Percentiles rank a stretch among this genome's conserved stretches.
These are phyloP conservation scores for Sporisorium scitamineum DNA, from an alignment of 1,284 basidiomycete genomes.

Conservation along the genomic window DNA sequence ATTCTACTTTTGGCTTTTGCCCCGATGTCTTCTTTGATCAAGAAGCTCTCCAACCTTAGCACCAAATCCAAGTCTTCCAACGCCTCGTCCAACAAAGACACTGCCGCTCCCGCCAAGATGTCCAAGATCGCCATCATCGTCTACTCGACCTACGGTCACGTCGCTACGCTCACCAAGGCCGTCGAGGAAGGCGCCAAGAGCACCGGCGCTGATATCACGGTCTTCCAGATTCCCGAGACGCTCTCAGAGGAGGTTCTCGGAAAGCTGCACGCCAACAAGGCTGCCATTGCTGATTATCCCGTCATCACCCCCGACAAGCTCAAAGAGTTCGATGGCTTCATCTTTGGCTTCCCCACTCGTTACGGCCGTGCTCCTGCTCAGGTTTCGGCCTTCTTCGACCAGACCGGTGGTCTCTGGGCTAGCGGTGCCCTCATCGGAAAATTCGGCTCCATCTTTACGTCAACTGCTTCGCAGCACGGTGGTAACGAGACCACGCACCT, in stretches of 20 bases:
- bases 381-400: slow-evolving; percentile 76
- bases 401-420: slow-evolving; percentile 81
- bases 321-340: slow-evolving; percentile 72
- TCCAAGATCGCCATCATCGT: slow-evolving; percentile 58
- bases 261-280: slow-evolving; percentile 78
- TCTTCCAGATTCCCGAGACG: slow-evolving; percentile 85
- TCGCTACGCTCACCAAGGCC: slow-evolving; percentile 78
- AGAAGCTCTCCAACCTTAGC: slow-evolving; percentile 41
- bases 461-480: slow-evolving; percentile 73
- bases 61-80: slow-evolving; percentile 45
- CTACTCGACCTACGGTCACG: slow-evolving; percentile 58
- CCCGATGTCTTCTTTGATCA: slow-evolving; percentile 35
- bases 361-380: slow-evolving; percentile 72
- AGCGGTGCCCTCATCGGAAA: slow-evolving; percentile 81
- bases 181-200: slow-evolving; percentile 79
- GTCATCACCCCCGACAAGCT: slow-evolving; percentile 78
- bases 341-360: slow-evolving; percentile 74
- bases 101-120: slow-evolving; percentile 44
- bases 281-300: slow-evolving; percentile 76
- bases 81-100: slow-evolving; percentile 20
- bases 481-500: slow-evolving; percentile 60
- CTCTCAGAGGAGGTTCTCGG: slow-evolving; percentile 80
- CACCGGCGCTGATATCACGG: slow-evolving; percentile 79
- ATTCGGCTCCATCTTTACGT: slow-evolving; percentile 78
- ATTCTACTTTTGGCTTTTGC: background rate